These are phyloP conservation scores for Cercospora janseana DNA, from an alignment of 2,329 filamentous ascomycete genomes.

Conservation along the genomic window DNA sequence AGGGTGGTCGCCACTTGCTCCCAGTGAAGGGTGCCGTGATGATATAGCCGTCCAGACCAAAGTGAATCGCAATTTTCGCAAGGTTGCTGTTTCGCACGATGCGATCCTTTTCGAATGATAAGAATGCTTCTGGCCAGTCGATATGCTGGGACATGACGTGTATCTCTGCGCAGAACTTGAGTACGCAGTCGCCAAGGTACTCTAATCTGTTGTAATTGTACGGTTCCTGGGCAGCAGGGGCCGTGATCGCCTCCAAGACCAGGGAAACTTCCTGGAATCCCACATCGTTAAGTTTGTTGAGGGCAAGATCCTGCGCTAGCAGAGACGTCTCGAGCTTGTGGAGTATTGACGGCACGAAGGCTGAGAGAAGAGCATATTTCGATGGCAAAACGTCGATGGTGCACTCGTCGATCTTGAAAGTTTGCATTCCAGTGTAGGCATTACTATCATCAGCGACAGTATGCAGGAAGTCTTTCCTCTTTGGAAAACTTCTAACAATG, in stretches of 20 bases:
- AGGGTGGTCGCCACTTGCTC: conserved; percentile 68
- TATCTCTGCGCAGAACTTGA: conserved; percentile 71
- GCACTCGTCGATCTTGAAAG: conserved; percentile 52
- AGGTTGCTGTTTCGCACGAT: conserved; percentile 73
- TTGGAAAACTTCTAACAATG: conserved; percentile 45
- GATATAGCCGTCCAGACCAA: conserved; percentile 70
- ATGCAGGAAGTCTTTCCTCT: conserved; percentile 61
- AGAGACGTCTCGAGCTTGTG: conserved; percentile 66
- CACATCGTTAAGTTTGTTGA: conserved; percentile 49
- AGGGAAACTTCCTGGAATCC: conserved; percentile 58
- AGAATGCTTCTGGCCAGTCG: conserved; percentile 71
- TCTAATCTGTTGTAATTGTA: conserved; percentile 81
- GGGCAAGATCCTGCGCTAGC: conserved; percentile 60
- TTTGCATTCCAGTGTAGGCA: conserved; percentile 46
- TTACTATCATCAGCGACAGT: conserved; percentile 20
- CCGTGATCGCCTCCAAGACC: conserved; percentile 67
- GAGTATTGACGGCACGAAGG: conserved; percentile 70
- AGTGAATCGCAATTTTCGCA: conserved; percentile 59
- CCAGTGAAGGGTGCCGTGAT: conserved; percentile 66
- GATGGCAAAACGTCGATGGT: conserved; percentile 49
- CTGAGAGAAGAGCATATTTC: conserved; percentile 49
- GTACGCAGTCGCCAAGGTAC: conserved; percentile 78
- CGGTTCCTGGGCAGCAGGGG: conserved; percentile 58
- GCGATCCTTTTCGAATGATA: conserved; percentile 66
- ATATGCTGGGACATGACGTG: conserved; percentile 62